Evolutionary conservation across 306 rosid species (phyloP).

Genomic region (Acmispon strigosus): DNA sequence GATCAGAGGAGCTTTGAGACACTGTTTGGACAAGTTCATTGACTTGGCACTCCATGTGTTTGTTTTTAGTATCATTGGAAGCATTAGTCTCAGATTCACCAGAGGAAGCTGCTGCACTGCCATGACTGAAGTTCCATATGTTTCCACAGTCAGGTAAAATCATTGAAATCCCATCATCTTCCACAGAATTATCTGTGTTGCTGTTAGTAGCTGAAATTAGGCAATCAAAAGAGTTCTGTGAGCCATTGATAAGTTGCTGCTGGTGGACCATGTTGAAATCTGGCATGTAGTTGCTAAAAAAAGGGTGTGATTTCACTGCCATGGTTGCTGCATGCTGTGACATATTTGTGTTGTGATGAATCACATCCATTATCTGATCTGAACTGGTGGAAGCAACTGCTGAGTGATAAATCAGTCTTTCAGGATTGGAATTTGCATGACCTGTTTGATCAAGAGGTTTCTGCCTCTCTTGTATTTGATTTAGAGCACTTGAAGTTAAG

Average conservation of each 20-base stretch:
- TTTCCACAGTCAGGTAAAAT: constrained; percentile 45
- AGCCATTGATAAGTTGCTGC: constrained; percentile 9
- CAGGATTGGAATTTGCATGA: constrained; percentile 18
- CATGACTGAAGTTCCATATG: constrained; percentile 47
- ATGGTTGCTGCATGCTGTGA: constrained; percentile 27
- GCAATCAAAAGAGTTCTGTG: constrained; percentile 24
- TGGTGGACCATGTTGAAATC: constrained; percentile 32
- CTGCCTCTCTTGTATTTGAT: constrained; percentile 38
- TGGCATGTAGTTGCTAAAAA: constrained; percentile 10
- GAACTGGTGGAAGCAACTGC: not conserved
- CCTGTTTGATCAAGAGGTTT: not conserved
- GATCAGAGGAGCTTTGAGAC: constrained; percentile 37
- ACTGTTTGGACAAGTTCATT: constrained; percentile 32
- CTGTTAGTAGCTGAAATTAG: constrained; percentile 30
- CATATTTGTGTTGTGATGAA: constrained; percentile 13
- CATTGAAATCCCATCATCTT: constrained; percentile 49
- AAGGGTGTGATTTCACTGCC: constrained; percentile 6
- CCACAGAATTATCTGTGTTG: constrained; percentile 25
- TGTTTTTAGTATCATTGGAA: constrained; percentile 19
- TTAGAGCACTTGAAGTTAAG: constrained; percentile 16
- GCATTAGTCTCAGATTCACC: constrained; percentile 43
- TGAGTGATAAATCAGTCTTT: constrained; percentile 6
- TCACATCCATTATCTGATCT: constrained; percentile 10
- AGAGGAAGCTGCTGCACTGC: constrained; percentile 41
- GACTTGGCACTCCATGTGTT: constrained; percentile 7